Base-by-base conservation (phyloP, 345 rosid species). In the Viola odorata region DNA sequence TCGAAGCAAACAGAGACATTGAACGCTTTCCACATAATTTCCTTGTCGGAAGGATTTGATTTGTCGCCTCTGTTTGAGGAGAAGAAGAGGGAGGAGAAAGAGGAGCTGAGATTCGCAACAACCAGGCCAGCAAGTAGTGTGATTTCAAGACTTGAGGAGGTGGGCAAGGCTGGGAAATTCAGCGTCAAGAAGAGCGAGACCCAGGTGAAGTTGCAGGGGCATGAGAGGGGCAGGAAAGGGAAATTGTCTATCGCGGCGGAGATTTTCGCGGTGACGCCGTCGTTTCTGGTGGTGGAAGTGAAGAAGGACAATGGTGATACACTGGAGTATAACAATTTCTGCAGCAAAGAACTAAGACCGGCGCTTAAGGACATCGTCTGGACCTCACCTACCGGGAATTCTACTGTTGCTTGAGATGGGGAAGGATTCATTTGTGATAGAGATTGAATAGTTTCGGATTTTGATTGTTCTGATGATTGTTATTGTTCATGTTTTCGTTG, bases 261-360 rank as follows among this genome's bases (percentile, higher is more conserved):
- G 57, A 79, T 92, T 15, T 87, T 81, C 49, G 83, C 96, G 0
- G 81, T 92, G 63, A 80, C 96, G 9, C 94, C 96, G 44, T 78
- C 87, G 45, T 82, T 87, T 7, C 36, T 85, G 48, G 84, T 89
- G 41, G 96, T 92, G 75, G 94, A 89, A 72, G 96, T 89, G 78
- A 92, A 83, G 81, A 87, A 92, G 72, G 94, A 89, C 61, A 77
- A 80, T 4, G 96, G 98, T 2, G 98, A 92, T 12, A 89, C 98
- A 0, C 65, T 89, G 10, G 98, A 92, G 74, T 92, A 87, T 52
- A 89, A 92, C 50, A 87, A 83, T 73, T 92, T 92, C 78, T 92
- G 96, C 71, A 82, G 75, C 63, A 75, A 89, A 54, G 88, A 87
- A 66, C 84, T 89, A 37, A 80, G 95, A 75, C 98, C 98, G 64